Percentiles rank a stretch among this genome's conserved stretches.
These are phyloP conservation scores for Verbascum thapsus DNA, from an alignment of 257 asterid genomes.

Conservation along the genomic window DNA sequence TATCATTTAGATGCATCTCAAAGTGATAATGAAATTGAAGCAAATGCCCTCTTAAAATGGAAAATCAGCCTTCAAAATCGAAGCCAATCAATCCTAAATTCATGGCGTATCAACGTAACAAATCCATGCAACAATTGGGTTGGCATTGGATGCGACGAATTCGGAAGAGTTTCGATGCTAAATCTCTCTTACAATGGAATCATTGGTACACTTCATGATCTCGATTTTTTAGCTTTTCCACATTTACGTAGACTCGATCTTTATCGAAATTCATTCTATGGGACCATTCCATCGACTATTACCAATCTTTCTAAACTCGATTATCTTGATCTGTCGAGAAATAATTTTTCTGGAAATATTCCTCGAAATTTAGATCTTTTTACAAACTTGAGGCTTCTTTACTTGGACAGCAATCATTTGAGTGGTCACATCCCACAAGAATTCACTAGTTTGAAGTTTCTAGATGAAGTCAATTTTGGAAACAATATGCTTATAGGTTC, in stretches of 20 bases:
- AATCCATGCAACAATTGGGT: slow-evolving; percentile 23
- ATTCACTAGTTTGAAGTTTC: slow-evolving; percentile 19
- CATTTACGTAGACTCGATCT: slow-evolving; percentile 4
- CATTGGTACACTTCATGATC: slow-evolving; percentile 21
- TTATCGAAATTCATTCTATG: slow-evolving; percentile 24
- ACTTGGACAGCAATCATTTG: slow-evolving; percentile 1
- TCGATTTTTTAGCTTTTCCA: slow-evolving; percentile 26
- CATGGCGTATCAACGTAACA: slow-evolving; percentile 15
- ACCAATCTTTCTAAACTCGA: slow-evolving; percentile 22
- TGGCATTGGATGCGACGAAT: slow-evolving; percentile 24
- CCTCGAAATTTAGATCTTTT: slow-evolving; percentile 23
- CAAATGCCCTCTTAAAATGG: slow-evolving; percentile 32
- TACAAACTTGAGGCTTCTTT: slow-evolving; percentile 1
- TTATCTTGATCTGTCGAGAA: slow-evolving; percentile 5
- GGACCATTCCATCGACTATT: slow-evolving; percentile 25
- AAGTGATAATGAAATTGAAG: background rate
- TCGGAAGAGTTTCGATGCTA: slow-evolving; percentile 10
- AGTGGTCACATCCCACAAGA: slow-evolving; percentile 22
- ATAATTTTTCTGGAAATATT: slow-evolving; percentile 27
- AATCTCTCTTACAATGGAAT: slow-evolving; percentile 26
- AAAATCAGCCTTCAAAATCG: slow-evolving; percentile 27
- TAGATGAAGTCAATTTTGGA: background rate
- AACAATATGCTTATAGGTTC: slow-evolving; percentile 27
- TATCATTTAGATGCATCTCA: no score
- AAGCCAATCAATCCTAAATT: slow-evolving; percentile 16